Evolutionary conservation across 139 green algal species (phyloP), one percentile per base, ranked within the genome.

Genomic region (Asterochloris erici): DNA sequence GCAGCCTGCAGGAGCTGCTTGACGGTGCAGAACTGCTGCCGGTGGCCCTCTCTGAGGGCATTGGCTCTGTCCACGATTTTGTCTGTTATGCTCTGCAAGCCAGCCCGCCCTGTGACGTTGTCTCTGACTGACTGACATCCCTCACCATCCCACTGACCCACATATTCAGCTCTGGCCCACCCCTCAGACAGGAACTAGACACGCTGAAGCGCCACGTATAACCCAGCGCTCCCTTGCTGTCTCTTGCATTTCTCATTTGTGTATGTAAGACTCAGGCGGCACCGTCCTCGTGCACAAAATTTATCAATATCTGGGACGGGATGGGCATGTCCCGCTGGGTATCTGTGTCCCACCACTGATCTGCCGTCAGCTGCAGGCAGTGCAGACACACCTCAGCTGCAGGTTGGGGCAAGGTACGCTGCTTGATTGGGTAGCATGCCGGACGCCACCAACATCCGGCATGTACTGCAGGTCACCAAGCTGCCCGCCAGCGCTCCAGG

Each of bases 331-430:
- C 21, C 76, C 38, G n/a, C 14, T 80, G 60, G 16, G n/a, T 80
- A n/a, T 80, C 76, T 70, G 68, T 80, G 60, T 80, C 76, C 76
- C 76, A 80, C 76, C 76, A 80, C 47, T 80, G 76, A 61, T 80
- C 76, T 80, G 38, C 76, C 12, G 68, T 62, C 68, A 80, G 68
- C 76, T 80, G 76, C 60, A 80, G 14, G 15, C 28, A 26, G 28
- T 14, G 9, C 74, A 29, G 74, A 24, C 62, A n/a, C 38, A 26
- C 19, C 10, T 47, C 23, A 24, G 17, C 14, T 60, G 24, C 16
- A 70, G 11, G 9, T 69, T n/a, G 21, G 14, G 70, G 17, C 70
- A 54, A 54, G 21, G 21, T 76, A 54, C 12, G 0, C 47, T 38
- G 21, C 70, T 76, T 9, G 4, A 26, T 16, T 24, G 15, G 16